Conservation (phyloP, 2,329 filamentous ascomycete genomes). For the Colletotrichum brevisporum region DNA sequence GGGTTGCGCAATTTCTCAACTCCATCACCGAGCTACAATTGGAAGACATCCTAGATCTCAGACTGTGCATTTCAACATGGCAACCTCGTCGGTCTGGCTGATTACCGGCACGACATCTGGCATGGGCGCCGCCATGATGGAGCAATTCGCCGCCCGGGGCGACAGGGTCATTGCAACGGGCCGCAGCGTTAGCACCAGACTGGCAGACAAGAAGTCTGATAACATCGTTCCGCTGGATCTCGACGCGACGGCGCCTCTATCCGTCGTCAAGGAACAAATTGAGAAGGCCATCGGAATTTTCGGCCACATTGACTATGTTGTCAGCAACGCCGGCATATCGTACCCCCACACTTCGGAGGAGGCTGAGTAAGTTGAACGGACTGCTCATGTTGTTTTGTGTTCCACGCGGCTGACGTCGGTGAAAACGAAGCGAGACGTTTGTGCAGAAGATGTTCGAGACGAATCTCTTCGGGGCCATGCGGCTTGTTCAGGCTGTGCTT, state of each 20-base stretch:
- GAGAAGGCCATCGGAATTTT: slow-evolving; percentile 55
- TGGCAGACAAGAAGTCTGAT: slow-evolving; percentile 54
- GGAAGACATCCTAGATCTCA: no score
- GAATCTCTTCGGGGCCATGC: slow-evolving; percentile 47
- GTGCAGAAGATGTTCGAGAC: slow-evolving; percentile 47
- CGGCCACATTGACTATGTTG: slow-evolving; percentile 56
- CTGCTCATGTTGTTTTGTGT: neutral
- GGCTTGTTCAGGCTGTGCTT: slow-evolving; percentile 45
- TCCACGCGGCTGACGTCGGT: neutral
- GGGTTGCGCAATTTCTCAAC: no score
- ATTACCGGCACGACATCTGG: slow-evolving; percentile 51
- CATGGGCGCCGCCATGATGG: slow-evolving; percentile 48
- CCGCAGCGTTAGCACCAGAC: slow-evolving; percentile 59
- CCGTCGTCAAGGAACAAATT: slow-evolving; percentile 55
- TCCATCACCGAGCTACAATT: no score
- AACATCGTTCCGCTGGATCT: slow-evolving; percentile 55
- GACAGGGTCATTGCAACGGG: slow-evolving; percentile 63
- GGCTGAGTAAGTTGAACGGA: slow-evolving; percentile 45
- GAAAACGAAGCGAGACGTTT: slow-evolving; percentile 44
- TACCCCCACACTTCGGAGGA: slow-evolving; percentile 48
- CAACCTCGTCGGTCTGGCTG: slow-evolving; percentile 50
- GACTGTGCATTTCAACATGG: slow-evolving; percentile 27
- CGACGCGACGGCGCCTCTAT: slow-evolving; percentile 45
- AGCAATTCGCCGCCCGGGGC: slow-evolving; percentile 58
- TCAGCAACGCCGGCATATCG: slow-evolving; percentile 43